Percentiles rank a stretch among this genome's conserved stretches.
These are phyloP conservation scores for Juncus effusus DNA, from an alignment of 176 grass and related monocot species.

Conservation along the genomic window DNA sequence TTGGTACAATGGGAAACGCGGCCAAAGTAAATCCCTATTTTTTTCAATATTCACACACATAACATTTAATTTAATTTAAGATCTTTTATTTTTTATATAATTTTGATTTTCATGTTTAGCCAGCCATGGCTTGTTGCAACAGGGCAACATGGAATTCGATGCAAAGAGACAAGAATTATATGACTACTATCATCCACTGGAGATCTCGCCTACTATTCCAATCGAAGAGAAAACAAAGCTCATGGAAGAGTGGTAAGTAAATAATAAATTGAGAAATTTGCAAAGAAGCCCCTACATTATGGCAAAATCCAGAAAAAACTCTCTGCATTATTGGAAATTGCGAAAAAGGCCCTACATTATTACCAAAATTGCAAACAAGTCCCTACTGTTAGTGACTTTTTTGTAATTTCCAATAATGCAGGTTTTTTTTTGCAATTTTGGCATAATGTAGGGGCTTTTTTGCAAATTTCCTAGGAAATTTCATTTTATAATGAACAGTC, in stretches of 20 bases:
- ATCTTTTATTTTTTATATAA: neutral
- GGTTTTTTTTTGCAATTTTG: no score
- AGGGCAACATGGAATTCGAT: constrained; percentile 70
- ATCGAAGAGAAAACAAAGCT: constrained; percentile 80
- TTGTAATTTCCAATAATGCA: no score
- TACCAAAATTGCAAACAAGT: no score
- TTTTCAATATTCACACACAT: neutral
- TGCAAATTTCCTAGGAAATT: neutral
- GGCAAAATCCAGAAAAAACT: no score
- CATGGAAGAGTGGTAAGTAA: constrained; percentile 83
- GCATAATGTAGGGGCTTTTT: no score
- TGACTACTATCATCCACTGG: constrained; percentile 86
- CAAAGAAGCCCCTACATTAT: no score
- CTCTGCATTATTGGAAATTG: no score
- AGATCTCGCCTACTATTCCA: constrained; percentile 69
- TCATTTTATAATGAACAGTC: neutral
- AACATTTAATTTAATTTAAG: neutral
- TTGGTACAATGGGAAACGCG: constrained; percentile 70
- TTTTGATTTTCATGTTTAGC: constrained; percentile 31
- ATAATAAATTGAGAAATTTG: no score
- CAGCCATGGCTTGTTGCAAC: constrained; percentile 82
- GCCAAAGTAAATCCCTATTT: constrained; percentile 59
- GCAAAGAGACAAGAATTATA: constrained; percentile 76
- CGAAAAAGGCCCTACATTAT: no score
- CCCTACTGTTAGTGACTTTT: no score